Base-by-base conservation (phyloP, 495 filamentous ascomycete genomes). In the Elasticomyces elasticus region DNA sequence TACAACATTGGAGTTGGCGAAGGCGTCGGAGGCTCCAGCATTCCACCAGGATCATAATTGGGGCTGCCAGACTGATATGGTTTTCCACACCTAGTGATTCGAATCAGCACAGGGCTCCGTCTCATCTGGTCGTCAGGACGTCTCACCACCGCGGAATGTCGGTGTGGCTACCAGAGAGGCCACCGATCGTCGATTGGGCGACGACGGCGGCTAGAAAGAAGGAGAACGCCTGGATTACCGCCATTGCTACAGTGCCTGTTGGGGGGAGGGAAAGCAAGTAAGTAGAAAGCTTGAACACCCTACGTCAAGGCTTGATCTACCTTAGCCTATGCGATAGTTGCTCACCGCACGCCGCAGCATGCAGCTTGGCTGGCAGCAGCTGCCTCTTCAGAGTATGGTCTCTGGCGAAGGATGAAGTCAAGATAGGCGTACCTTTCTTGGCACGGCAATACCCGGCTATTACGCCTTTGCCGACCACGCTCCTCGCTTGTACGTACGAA, bases 31-130 rank as follows among this genome's bases (percentile, higher is more conserved):
- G 69, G 59, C 2, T 68, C 52, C 0, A 80, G 70, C 62, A 74
- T 73, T 13, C 83, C 83, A 48, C 80, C 81, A 0, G 82, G 83
- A 37, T 83, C 70, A 58, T 81, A 81, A 10, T 57, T 46, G 20
- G 47, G 47, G 15, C 2, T 35, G 6, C 54, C 54, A 5, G 20
- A 10, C 46, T 31, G 22, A 49, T 56, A 51, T n/a, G 54, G 54
- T 12, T 37, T 24, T n/a, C 43, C 26, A 35, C 47, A n/a, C n/a
- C n/a, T n/a, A n/a, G n/a, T n/a, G n/a, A n/a, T 37, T 10, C 10
- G 33, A 37, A 10, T 10, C 33, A 37, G n/a, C 33, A 37, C n/a
- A 37, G 33, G 10, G 10, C 10, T 10, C 10, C n/a, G n/a, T n/a
- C n/a, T n/a, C n/a, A n/a, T n/a, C n/a, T n/a, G n/a, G n/a, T n/a